Evolutionary conservation across 169 alveolate species (phyloP).

Genomic region (Babesia gibsoni): DNA sequence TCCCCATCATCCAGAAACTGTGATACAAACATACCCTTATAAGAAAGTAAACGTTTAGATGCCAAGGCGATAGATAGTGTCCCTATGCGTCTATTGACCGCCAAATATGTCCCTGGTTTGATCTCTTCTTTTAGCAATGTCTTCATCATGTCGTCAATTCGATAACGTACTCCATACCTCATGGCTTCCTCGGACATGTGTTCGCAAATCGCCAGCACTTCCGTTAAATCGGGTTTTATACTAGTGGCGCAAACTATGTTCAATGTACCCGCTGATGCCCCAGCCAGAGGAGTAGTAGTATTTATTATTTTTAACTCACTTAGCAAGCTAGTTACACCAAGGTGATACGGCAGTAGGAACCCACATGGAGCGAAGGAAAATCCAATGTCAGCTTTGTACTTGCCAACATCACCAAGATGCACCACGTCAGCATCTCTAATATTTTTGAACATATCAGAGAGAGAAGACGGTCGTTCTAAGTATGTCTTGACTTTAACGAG

Average conservation of each 20-base stretch:
- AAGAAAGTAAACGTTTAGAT: conserved; percentile 34
- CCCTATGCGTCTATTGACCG: conserved; percentile 65
- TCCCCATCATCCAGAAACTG: conserved; percentile 58
- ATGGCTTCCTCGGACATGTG: conserved; percentile 50
- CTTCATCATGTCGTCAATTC: conserved; percentile 51
- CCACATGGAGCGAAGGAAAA: conserved; percentile 75
- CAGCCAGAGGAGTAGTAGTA: conserved; percentile 65
- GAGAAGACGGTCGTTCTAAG: not conserved
- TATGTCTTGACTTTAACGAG: not conserved
- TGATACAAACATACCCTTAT: conserved; percentile 34
- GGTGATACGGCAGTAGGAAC: conserved; percentile 68
- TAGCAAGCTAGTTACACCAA: conserved; percentile 66
- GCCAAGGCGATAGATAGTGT: conserved; percentile 42
- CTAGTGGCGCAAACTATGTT: conserved; percentile 55
- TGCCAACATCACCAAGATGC: not conserved
- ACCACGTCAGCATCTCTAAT: not conserved
- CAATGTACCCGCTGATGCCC: conserved; percentile 73
- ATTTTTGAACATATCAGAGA: not conserved
- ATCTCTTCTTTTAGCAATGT: conserved; percentile 18
- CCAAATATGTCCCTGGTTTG: conserved; percentile 42
- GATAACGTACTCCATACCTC: conserved; percentile 42
- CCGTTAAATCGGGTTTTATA: conserved; percentile 29
- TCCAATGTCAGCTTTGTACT: conserved; percentile 40
- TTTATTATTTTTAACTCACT: conserved; percentile 66
- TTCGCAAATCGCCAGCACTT: conserved; percentile 53